A percentile compares a stretch with the other conserved stretches of the same genome.
phyloP scores from a whole-genome alignment of 1,139 yeast genomes.

The Hemisphaericaspora lyxosophila region DNA sequence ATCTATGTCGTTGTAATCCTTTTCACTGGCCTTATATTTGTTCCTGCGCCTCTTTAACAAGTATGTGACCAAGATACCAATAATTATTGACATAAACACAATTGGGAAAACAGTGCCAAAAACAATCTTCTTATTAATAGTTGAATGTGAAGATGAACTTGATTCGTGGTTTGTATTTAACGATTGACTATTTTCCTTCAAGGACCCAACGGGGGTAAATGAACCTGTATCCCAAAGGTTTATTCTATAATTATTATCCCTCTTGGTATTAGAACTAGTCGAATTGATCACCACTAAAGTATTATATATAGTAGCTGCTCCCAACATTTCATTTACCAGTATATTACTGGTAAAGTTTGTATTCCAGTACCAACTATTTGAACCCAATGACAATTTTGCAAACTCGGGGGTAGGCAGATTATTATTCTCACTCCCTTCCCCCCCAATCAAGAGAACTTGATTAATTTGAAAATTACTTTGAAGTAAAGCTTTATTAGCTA shows the following conservation, averaged over 20 bases:
- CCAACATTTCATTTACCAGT: slow-evolving; percentile 25
- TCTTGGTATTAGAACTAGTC: slow-evolving; percentile 17
- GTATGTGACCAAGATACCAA: slow-evolving; percentile 17
- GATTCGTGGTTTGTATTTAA: not conserved
- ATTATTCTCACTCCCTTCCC: slow-evolving; percentile 18
- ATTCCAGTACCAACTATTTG: slow-evolving; percentile 38
- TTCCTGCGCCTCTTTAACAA: slow-evolving; percentile 23
- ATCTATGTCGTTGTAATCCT: slow-evolving; percentile 31
- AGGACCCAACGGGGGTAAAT: slow-evolving; percentile 21
- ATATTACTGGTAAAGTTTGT: slow-evolving; percentile 13
- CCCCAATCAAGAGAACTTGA: slow-evolving; percentile 40
- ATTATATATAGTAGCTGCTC: slow-evolving; percentile 46
- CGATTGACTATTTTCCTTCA: slow-evolving; percentile 14
- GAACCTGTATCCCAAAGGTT: slow-evolving; percentile 27
- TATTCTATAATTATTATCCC: slow-evolving; percentile 19
- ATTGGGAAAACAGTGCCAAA: slow-evolving; percentile 40
- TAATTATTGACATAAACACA: slow-evolving; percentile 21
- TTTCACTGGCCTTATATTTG: slow-evolving; percentile 18
- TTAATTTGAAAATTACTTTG: slow-evolving; percentile 22
- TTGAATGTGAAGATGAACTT: slow-evolving; percentile 7
- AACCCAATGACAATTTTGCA: slow-evolving; percentile 24
- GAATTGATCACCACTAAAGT: slow-evolving; percentile 38
- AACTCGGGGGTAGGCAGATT: slow-evolving; percentile 21
- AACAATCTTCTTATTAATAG: slow-evolving; percentile 24
- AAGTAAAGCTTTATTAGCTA: slow-evolving; percentile 21